Percentiles rank a stretch among this genome's conserved stretches.
These are phyloP conservation scores for Pseudoscleropodium purum DNA, from an alignment of 225 moss, liverwort and hornwort species.

Conservation along the genomic window DNA sequence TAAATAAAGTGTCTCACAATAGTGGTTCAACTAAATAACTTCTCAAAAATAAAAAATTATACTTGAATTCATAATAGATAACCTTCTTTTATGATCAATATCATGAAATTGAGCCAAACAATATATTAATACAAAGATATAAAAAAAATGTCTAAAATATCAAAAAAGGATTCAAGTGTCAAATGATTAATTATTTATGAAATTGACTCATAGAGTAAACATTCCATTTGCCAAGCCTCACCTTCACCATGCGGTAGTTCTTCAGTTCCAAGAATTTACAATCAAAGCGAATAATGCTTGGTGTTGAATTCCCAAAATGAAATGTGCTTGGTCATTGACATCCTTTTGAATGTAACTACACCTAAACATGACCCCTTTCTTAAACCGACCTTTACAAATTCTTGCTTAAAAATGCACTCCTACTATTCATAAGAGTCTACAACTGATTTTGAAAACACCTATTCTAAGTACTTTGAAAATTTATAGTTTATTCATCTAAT, in stretches of 20 bases:
- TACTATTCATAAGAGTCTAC: background rate
- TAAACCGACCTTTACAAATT: accelerated
- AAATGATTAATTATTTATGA: background rate
- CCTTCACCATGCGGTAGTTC: background rate
- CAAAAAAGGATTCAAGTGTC: background rate
- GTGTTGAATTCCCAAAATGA: background rate
- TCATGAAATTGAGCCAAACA: background rate
- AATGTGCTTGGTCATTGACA: background rate
- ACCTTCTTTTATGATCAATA: background rate
- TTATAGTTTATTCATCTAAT: background rate
- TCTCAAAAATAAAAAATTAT: background rate
- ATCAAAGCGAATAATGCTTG: background rate
- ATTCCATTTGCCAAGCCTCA: background rate
- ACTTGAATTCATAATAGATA: background rate
- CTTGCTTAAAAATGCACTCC: background rate
- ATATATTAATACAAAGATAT: background rate
- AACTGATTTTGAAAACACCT: accelerated
- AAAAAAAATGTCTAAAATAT: background rate
- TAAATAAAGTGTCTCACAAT: background rate
- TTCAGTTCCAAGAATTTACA: background rate
- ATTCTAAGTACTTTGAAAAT: background rate
- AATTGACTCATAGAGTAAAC: no score
- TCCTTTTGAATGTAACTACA: accelerated
- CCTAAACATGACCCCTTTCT: background rate
- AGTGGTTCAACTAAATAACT: background rate